Percentiles rank a stretch among this genome's conserved stretches.
These are phyloP conservation scores for Chaetomium cochliodes DNA, from an alignment of 495 filamentous ascomycete species.

Conservation along the genomic window DNA sequence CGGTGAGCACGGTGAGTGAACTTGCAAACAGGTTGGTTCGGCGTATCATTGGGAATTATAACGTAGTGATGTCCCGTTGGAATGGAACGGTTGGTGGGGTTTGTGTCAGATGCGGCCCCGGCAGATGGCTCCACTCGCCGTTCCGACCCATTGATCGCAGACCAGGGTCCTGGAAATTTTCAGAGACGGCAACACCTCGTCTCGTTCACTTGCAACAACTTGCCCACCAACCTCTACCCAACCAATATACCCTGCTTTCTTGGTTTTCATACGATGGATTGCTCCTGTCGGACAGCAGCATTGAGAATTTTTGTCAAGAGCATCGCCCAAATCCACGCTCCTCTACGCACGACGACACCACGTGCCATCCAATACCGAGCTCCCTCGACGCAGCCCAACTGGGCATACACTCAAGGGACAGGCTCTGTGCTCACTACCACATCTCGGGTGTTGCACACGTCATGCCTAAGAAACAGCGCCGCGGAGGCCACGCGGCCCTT, in stretches of 20 bases:
- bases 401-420: not conserved
- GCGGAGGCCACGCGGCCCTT: not conserved
- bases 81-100: not conserved
- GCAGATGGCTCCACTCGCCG: not conserved
- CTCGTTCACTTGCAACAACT: not conserved
- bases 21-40: too few species aligned
- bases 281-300: conserved; percentile 47
- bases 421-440: not conserved
- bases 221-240: not conserved
- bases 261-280: conserved; percentile 40
- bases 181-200: not conserved
- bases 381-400: not conserved
- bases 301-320: conserved; percentile 51
- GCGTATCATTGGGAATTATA: too few species aligned
- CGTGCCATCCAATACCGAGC: conserved; percentile 12
- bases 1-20: too few species aligned
- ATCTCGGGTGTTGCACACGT: conserved; percentile 24
- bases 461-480: conserved; percentile 13
- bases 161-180: conserved; percentile 1
- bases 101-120: not conserved
- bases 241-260: not conserved
- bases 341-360: conserved; percentile 18
- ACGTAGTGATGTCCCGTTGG: too few species aligned
- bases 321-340: conserved; percentile 46
- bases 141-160: not conserved